Evolutionary conservation across 768 basidiomycete genomes (phyloP).

Genomic region (Lactarius evosmus): DNA sequence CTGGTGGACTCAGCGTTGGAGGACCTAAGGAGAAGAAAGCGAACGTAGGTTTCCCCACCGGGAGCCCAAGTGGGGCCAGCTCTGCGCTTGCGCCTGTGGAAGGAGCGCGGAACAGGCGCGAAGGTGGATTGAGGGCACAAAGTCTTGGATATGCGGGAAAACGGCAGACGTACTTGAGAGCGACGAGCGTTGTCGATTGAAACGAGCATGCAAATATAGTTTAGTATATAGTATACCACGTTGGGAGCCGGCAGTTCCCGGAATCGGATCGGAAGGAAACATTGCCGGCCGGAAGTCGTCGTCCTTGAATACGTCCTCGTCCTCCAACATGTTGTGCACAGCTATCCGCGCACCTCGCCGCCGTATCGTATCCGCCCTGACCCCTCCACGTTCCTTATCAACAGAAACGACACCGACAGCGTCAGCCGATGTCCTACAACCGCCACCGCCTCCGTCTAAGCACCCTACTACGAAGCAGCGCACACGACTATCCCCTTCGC

Average conservation of each 20-base stretch:
- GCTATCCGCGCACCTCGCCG: conserved; percentile 13
- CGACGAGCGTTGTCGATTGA: neutral
- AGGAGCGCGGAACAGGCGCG: conserved; percentile 8
- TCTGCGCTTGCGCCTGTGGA: conserved; percentile 3
- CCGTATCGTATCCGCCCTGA: conserved; percentile 6
- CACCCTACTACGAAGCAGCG: conserved; percentile 34
- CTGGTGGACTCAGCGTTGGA: conserved; percentile 47
- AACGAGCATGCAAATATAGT: no score
- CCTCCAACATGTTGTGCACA: conserved; percentile 24
- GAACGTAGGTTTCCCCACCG: neutral
- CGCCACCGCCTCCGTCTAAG: conserved; percentile 33
- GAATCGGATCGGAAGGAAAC: neutral
- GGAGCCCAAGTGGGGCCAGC: conserved; percentile 8
- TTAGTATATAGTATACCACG: no score
- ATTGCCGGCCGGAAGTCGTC: neutral
- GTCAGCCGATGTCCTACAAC: conserved; percentile 18
- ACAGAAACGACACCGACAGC: conserved; percentile 18
- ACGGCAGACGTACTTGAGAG: neutral
- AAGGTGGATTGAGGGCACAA: conserved; percentile 12
- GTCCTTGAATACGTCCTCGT: neutral
- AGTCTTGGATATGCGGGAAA: conserved; percentile 6
- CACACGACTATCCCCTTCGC: conserved; percentile 43
- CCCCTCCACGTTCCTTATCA: conserved; percentile 23
- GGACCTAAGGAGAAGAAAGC: conserved; percentile 15
- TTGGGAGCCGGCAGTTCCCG: neutral